These are phyloP conservation scores for Penicillium subrubescens DNA, from an alignment of 495 filamentous ascomycete genomes.

Conservation along the genomic window DNA sequence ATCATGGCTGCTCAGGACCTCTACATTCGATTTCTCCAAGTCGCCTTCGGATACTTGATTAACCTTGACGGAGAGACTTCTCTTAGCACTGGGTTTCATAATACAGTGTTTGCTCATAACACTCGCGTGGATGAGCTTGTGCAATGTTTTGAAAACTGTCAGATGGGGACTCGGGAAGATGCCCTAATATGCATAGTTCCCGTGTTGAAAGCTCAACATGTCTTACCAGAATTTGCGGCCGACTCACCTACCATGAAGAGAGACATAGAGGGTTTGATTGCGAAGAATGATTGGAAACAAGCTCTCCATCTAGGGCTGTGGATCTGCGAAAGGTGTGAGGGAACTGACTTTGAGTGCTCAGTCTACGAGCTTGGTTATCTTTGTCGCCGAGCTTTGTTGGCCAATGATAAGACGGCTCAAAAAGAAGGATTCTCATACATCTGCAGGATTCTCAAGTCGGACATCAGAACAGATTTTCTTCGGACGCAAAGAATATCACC, in stretches of 20 bases:
- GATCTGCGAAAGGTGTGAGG: slow-evolving; percentile 34
- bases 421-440: slow-evolving; percentile 15
- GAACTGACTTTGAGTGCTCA: slow-evolving; percentile 28
- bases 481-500: neutral
- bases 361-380: slow-evolving; percentile 33
- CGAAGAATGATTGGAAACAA: slow-evolving; percentile 22
- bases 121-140: slow-evolving; percentile 30
- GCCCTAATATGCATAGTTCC: slow-evolving; percentile 41
- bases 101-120: slow-evolving; percentile 20
- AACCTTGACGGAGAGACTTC: slow-evolving; percentile 24
- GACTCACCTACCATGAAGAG: slow-evolving; percentile 21
- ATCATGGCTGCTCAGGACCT: slow-evolving; percentile 43
- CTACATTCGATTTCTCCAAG: slow-evolving; percentile 35
- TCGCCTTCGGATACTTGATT: slow-evolving; percentile 11
- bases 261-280: slow-evolving; percentile 16
- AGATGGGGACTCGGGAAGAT: slow-evolving; percentile 38
- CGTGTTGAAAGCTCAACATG: slow-evolving; percentile 15
- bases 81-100: slow-evolving; percentile 20
- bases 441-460: slow-evolving; percentile 8
- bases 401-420: slow-evolving; percentile 9
- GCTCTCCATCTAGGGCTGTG: slow-evolving; percentile 29
- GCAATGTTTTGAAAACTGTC: slow-evolving; percentile 23
- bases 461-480: slow-evolving; percentile 21
- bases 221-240: slow-evolving; percentile 32
- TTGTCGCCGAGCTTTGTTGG: slow-evolving; percentile 31